These are phyloP conservation scores for Phytopythium ostracodes DNA, from an alignment of 352 stramenopile genomes.

Conservation along the genomic window DNA sequence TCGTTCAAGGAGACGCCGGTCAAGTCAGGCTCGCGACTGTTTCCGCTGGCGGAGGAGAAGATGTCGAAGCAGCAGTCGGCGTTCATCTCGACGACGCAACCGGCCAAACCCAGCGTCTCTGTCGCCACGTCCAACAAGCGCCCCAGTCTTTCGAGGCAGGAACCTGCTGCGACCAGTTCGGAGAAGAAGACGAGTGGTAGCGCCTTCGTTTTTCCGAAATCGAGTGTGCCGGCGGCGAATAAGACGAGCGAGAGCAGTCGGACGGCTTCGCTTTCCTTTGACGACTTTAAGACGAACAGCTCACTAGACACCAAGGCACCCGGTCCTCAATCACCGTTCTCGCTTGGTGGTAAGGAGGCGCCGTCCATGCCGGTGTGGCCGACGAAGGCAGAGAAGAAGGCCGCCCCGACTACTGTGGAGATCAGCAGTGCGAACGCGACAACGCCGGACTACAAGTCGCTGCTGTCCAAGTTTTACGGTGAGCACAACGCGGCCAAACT, in stretches of 20 bases:
- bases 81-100: constrained; percentile 43
- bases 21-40: constrained; percentile 57
- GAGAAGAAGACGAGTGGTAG: constrained; percentile 12
- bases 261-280: not conserved
- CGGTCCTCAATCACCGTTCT: constrained; percentile 16
- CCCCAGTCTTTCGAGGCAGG: constrained; percentile 26
- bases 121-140: constrained; percentile 37
- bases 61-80: constrained; percentile 43
- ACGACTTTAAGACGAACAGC: not conserved
- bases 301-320: not conserved
- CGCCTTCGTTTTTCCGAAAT: constrained; percentile 24
- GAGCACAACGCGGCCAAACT: constrained; percentile 52
- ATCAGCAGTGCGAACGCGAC: constrained; percentile 2
- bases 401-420: constrained; percentile 9
- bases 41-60: constrained; percentile 58
- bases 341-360: constrained; percentile 25
- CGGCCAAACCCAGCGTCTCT: constrained; percentile 24
- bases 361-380: constrained; percentile 15
- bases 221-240: constrained; percentile 5
- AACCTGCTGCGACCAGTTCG: constrained; percentile 3
- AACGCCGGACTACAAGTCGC: constrained; percentile 34
- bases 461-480: constrained; percentile 62
- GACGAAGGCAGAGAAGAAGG: constrained; percentile 8
- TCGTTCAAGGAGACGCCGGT: constrained; percentile 55
- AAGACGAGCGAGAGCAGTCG: constrained; percentile 7